phyloP scores from a whole-genome alignment of 495 filamentous ascomycete genomes.

The Penicillium desertorum region DNA sequence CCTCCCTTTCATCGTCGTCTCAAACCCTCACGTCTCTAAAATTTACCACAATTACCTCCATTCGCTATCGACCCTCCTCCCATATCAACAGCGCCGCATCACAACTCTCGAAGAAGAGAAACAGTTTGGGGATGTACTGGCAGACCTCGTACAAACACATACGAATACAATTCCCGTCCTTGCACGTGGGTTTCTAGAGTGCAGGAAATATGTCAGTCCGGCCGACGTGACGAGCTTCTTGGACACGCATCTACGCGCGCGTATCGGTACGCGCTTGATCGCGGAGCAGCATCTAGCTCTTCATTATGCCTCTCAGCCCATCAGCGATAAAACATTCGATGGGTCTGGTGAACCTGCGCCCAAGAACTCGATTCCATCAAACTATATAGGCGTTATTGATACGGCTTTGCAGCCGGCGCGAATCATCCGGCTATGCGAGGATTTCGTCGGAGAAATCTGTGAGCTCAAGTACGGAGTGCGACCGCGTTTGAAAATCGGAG shows the following conservation, averaged over 20 bases:
- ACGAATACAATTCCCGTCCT: constrained; percentile 91
- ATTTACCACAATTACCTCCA: constrained; percentile 97
- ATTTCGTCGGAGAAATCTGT: constrained; percentile 92
- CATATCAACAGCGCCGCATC: constrained; percentile 75
- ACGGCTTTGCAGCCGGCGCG: constrained; percentile 80
- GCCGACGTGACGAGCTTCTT: constrained; percentile 83
- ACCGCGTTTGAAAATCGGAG: constrained; percentile 76
- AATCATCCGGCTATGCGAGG: constrained; percentile 76
- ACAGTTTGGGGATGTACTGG: constrained; percentile 85
- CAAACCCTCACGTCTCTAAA: constrained; percentile 84
- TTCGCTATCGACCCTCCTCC: constrained; percentile 82
- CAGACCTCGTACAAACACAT: constrained; percentile 90
- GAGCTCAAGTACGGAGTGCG: constrained; percentile 93
- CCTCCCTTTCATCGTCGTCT: constrained; percentile 95
- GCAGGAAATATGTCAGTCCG: constrained; percentile 78
- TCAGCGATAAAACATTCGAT: constrained; percentile 45
- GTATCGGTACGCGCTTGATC: constrained; percentile 91
- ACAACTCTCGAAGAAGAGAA: constrained; percentile 84
- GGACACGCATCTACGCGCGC: constrained; percentile 88
- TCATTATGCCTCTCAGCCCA: constrained; percentile 77
- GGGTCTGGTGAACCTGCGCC: constrained; percentile 11
- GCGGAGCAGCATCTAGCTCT: constrained; percentile 96
- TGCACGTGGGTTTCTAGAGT: constrained; percentile 89
- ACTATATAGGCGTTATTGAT: constrained; percentile 96
- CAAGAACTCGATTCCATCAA: constrained; percentile 54